phyloP scores from a whole-genome alignment of 495 filamentous ascomycete genomes.

The Penicillium lividum region DNA sequence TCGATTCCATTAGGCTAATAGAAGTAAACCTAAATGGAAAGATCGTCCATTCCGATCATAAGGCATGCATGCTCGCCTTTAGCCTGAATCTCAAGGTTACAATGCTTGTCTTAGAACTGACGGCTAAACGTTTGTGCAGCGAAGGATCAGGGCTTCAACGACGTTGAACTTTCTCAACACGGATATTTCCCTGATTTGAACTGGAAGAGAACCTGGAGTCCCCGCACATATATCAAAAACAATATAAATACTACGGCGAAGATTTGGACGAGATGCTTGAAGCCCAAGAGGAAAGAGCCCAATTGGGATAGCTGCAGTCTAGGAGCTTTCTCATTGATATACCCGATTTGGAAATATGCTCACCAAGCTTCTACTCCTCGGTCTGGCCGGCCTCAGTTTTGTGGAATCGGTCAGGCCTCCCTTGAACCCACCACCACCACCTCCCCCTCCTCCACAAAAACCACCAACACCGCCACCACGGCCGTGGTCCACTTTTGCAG shows the following conservation, averaged over 20 bases:
- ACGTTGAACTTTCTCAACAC: slow-evolving; percentile 7
- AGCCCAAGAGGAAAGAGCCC: slow-evolving; percentile 9
- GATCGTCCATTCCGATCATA: slow-evolving; percentile 9
- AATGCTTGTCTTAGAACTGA: slow-evolving; percentile 9
- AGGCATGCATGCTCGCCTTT: slow-evolving; percentile 8
- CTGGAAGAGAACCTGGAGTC: slow-evolving; percentile 5
- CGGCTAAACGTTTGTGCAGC: slow-evolving; percentile 9
- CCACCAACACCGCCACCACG: slow-evolving; percentile 11
- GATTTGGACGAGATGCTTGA: slow-evolving; percentile 6
- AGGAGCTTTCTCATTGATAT: slow-evolving; percentile 8
- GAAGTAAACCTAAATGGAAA: slow-evolving; percentile 9
- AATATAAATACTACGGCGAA: slow-evolving; percentile 9
- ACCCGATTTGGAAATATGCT: slow-evolving; percentile 8
- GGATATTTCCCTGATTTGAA: slow-evolving; percentile 7
- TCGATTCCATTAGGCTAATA: slow-evolving; percentile 8
- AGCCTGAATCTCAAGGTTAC: slow-evolving; percentile 8
- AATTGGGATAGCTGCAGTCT: slow-evolving; percentile 9
- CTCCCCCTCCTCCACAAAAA: slow-evolving; percentile 3
- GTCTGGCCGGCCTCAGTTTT: slow-evolving; percentile 11
- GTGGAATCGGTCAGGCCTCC: slow-evolving; percentile 12
- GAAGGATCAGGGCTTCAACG: slow-evolving; percentile 9
- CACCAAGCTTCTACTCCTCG: slow-evolving; percentile 7
- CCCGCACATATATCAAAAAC: slow-evolving; percentile 5
- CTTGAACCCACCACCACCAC: too few relatives aligned
- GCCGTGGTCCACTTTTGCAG: slow-evolving; percentile 17